Base-by-base conservation (phyloP, 2,329 filamentous ascomycete genomes). In the Diplocarpon rosae region DNA sequence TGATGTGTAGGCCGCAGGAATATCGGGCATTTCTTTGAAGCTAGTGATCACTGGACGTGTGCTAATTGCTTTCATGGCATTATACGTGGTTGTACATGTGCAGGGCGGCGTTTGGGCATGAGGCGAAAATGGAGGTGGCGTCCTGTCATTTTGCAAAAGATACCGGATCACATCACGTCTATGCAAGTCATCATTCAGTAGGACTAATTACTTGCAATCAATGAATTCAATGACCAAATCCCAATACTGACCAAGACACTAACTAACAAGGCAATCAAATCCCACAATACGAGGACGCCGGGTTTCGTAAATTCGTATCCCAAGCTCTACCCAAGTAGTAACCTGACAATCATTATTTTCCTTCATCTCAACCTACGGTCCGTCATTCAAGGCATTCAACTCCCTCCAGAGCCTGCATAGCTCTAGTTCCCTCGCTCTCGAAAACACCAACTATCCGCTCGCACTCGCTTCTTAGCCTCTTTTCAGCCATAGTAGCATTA, bases 371-470 rank as follows among this genome's bases (percentile, higher is more conserved):
- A 32, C 11, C 1, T 27, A 16, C 14, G 14, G 13, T 42, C 14
- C n/a, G 13, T 42, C 11, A 34, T 16, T 41, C 41, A 27, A 52
- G 20, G 48, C 55, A 56, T 32, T 58, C 69, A 47, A 94, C 68
- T 1, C 81, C 83, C 63, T 92, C 86, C 43, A 98, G 66, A 5
- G 77, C 75, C 39, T 72, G 73, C 74, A 95, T 80, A 0, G 89
- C 92, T 58, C 78, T 76, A 14, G 73, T 75, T 0, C 88, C 90
- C 65, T 96, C 81, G 47, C 70, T 78, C 66, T 96, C 90, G 62
- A 96, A 96, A 8, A 76, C 70, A 47, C 73, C 75, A 5, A 98
- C 86, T 63, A 94, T 76, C 20, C 77, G 69, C 67, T 96, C 90
- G 59, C 88, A 95, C 61, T 93, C 84, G 30, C 72, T 67, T 59